Conservation (phyloP, 371 early-diverging fungal species). For the Rhizopus sp. region DNA sequence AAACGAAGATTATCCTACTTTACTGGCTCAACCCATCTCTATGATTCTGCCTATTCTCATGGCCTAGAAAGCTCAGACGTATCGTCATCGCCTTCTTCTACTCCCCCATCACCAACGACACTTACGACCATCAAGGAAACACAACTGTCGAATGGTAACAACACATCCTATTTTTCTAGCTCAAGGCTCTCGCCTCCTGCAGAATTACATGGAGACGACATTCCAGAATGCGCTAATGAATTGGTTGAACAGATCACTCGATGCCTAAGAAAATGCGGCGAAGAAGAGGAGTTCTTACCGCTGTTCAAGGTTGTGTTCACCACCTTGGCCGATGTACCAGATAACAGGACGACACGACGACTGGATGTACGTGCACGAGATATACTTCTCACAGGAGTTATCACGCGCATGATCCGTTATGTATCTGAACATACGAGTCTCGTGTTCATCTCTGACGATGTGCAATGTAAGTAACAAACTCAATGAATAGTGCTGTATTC, state of each 20-base stretch:
- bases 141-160: slow-evolving; percentile 4
- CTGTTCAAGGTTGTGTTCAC: slow-evolving; percentile 49
- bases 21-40: slow-evolving; percentile 13
- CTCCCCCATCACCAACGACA: slow-evolving; percentile 19
- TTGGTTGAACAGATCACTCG: slow-evolving; percentile 27
- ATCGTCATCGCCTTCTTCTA: slow-evolving; percentile 17
- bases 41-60: slow-evolving; percentile 13
- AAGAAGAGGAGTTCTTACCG: slow-evolving; percentile 41
- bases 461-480: slow-evolving; percentile 52
- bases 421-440: slow-evolving; percentile 47
- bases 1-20: slow-evolving; percentile 17
- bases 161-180: slow-evolving; percentile 14
- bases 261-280: slow-evolving; percentile 48
- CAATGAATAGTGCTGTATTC: neutral
- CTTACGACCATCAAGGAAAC: slow-evolving; percentile 6
- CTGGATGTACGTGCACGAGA: slow-evolving; percentile 43
- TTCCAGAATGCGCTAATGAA: slow-evolving; percentile 26
- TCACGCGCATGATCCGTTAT: slow-evolving; percentile 50
- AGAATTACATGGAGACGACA: neutral
- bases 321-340: slow-evolving; percentile 36
- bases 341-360: slow-evolving; percentile 34
- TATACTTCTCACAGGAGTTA: slow-evolving; percentile 41
- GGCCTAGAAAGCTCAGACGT: neutral
- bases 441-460: slow-evolving; percentile 56
- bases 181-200: slow-evolving; percentile 9